phyloP scores from a whole-genome alignment of 148 eudicot genomes.

The Chenopodium album region DNA sequence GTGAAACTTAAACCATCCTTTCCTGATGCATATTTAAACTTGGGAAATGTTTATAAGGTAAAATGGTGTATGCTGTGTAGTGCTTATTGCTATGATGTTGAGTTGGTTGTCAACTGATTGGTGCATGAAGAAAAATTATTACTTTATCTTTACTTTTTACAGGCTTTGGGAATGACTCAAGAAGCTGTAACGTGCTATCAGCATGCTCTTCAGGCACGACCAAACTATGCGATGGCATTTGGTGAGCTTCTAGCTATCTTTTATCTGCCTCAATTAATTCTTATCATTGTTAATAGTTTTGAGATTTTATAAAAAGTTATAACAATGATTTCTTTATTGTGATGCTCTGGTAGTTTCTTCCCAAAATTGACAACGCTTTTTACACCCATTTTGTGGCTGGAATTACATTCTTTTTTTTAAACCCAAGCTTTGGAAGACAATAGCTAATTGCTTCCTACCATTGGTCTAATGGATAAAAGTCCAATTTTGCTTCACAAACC shows the following conservation, averaged over 20 bases:
- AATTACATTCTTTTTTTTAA: neutral
- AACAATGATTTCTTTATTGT: neutral
- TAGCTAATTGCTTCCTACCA: too few relatives aligned
- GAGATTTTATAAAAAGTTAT: too few relatives aligned
- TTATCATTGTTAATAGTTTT: neutral
- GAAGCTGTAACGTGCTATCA: constrained; percentile 84
- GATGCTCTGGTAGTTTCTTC: neutral
- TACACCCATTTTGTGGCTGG: neutral
- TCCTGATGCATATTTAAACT: constrained; percentile 82
- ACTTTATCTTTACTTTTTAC: constrained; percentile 24
- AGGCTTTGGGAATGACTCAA: constrained; percentile 87
- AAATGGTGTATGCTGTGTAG: constrained; percentile 18
- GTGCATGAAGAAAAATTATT: constrained; percentile 5
- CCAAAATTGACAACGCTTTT: neutral
- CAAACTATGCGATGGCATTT: constrained; percentile 85
- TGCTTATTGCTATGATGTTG: neutral
- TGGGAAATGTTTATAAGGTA: constrained; percentile 93
- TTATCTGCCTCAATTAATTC: neutral
- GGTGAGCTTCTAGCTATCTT: constrained; percentile 49
- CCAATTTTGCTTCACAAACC: too few relatives aligned
- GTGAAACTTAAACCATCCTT: constrained; percentile 83
- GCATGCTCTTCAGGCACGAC: constrained; percentile 83
- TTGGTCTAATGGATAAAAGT: too few relatives aligned
- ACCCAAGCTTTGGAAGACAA: neutral
- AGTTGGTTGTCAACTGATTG: constrained; percentile 11